These are phyloP conservation scores for Agaricales sp. DNA, from an alignment of 1,284 basidiomycete genomes.

Conservation along the genomic window DNA sequence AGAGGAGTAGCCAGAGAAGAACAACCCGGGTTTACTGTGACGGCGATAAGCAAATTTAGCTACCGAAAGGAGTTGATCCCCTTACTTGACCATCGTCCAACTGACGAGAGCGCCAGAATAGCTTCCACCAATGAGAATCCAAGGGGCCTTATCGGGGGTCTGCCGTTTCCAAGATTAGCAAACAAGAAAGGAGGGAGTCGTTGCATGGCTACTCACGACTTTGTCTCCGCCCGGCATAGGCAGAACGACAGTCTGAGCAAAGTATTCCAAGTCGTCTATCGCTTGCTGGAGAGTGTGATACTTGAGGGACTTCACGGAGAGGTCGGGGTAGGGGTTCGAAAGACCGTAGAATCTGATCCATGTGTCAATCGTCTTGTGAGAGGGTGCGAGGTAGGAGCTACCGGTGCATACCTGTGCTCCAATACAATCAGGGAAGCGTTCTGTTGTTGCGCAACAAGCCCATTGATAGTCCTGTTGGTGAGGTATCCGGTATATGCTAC, in stretches of 20 bases:
- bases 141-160: constrained; percentile 21
- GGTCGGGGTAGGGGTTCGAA: constrained; percentile 46
- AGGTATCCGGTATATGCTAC: constrained; percentile 30
- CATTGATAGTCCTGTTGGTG: constrained; percentile 55
- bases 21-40: constrained; percentile 34
- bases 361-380: not conserved
- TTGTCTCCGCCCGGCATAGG: constrained; percentile 54
- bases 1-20: constrained; percentile 40
- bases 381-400: too few relatives aligned
- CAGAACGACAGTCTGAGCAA: constrained; percentile 52
- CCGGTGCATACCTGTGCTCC: constrained; percentile 23
- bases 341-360: constrained; percentile 31
- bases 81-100: constrained; percentile 42
- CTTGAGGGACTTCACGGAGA: constrained; percentile 46
- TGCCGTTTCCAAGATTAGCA: not conserved
- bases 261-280: constrained; percentile 62
- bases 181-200: not conserved
- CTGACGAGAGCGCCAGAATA: constrained; percentile 41
- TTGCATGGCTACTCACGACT: not conserved
- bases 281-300: constrained; percentile 63
- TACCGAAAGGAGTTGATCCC: constrained; percentile 5
- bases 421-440: constrained; percentile 49
- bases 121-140: constrained; percentile 41
- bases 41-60: constrained; percentile 4
- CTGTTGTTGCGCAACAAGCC: constrained; percentile 56